Evolutionary conservation across 345 rosid genomes (phyloP), one percentile per base, ranked within the genome.

Genomic region (Lenwebbia sp.): DNA sequence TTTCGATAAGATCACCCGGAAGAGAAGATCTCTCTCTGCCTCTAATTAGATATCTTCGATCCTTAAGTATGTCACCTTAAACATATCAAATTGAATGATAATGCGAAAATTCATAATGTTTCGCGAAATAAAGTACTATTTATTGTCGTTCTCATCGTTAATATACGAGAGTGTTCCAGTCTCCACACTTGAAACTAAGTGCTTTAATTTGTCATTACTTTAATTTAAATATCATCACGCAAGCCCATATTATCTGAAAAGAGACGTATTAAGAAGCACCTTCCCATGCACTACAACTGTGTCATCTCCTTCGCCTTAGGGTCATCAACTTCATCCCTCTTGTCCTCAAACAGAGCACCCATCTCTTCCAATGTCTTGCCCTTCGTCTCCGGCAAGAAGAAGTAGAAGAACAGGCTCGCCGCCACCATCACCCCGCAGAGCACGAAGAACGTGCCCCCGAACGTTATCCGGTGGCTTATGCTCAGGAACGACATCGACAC

Each of bases 361-460:
- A 91, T 91, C 81, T 91, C 88, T 76, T 90, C 93, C 86, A 91
- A 87, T 25, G 90, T 88, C 89, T 56, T 89, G 74, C 93, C 93
- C 78, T 88, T 90, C 2, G 92, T 91, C 86, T 91, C 93, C 4
- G 90, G 90, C 85, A 89, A 37, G 54, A 88, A 86, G 49, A 87
- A 89, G 83, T 89, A 74, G 82, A 92, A 88, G 87, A 89, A 92
- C 25, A 87, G 84, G 12, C 90, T 89, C 3, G 88, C 92, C 0
- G 86, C 81, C 76, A 86, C 88, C 89, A 86, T 86, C 30, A 76
- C 78, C 40, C 83, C 86, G 22, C 83, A 83, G 57, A 88, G 78
- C 87, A 85, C 83, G 11, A 88, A 88, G 87, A 88, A 88, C 85
- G 54, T 85, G 28, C 81, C 89, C 0, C 83, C 89, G 52, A 88